Base-by-base conservation (phyloP, 352 stramenopile genomes). In the Phytopythium ostracodes region DNA sequence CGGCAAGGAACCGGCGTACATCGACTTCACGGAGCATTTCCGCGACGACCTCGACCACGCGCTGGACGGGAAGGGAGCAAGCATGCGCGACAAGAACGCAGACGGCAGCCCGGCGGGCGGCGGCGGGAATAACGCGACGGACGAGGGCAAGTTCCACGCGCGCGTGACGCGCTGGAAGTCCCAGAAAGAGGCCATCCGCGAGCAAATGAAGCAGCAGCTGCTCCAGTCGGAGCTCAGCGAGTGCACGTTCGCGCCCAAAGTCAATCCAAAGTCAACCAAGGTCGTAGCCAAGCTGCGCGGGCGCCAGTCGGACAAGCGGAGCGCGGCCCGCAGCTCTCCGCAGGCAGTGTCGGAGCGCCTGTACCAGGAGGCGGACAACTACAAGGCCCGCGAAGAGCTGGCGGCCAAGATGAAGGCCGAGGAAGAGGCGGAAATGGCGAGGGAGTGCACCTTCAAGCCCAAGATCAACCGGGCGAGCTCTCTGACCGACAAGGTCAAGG, bases 181-280 rank as follows among this genome's bases (percentile, higher is more conserved):
- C 10, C 84, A 91, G 56, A 91, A 91, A 42, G 81, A 93, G 56
- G 81, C 77, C 1, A 65, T 85, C 47, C 83, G 81, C 56, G 81
- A 93, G 59, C 79, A 90, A 20, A 83, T 93, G 70, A 91, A 91
- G 64, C 81, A 93, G 66, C 81, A 93, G 42, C 56, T 89, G 50
- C 66, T 91, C 46, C 81, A 91, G 54, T 76, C 66, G 14, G 84
- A 93, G 65, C 70, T 93, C 0, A 66, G 85, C 53, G 84, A 93
- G 63, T 93, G 84, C 68, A 93, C 81, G 27, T 93, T 93, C 64
- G 59, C 79, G 4, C 84, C 84, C 0, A 81, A 83, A 38, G 79
- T 93, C 31, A 93, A 91, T 38, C 70, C 84, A 1, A 91, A 89
- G 56, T 91, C 82, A 3, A 86, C 79, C 2, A 86, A 85, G 72